Percentiles rank a stretch among this genome's conserved stretches.
phyloP scores from a whole-genome alignment of 2,329 filamentous ascomycete genomes.

The Cryphonectria carpinicola region DNA sequence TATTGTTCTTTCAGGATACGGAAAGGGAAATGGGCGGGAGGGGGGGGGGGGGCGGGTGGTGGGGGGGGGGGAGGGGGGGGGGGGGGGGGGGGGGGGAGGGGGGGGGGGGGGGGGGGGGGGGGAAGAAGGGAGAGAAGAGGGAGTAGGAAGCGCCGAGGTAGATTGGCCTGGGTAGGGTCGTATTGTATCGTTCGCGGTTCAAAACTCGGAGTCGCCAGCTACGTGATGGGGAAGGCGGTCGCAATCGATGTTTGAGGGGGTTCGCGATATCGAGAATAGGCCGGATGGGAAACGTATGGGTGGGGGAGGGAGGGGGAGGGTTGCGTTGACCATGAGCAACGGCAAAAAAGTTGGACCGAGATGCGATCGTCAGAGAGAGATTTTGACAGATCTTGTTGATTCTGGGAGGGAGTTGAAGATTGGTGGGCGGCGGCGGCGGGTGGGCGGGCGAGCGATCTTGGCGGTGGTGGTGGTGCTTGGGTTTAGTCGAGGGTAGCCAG shows the following conservation, averaged over 20 bases:
- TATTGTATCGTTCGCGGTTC: constrained; percentile 1
- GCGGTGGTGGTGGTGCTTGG: neutral
- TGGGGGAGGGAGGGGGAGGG: neutral
- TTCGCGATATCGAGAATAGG: neutral
- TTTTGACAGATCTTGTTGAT: constrained; percentile 1
- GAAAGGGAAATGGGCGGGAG: too few relatives aligned
- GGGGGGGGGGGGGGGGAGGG: too few relatives aligned
- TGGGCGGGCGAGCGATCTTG: neutral
- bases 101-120: neutral
- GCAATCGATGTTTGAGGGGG: constrained; percentile 5
- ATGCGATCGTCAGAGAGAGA: neutral
- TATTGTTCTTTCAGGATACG: too few relatives aligned
- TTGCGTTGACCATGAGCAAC: neutral
- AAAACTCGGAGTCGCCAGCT: neutral
- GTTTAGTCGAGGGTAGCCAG: neutral
- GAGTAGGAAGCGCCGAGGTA: neutral
- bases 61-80: too few relatives aligned
- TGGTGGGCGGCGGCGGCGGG: neutral
- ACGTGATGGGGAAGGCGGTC: constrained; percentile 2
- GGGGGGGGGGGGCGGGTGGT: too few relatives aligned
- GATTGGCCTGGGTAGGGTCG: neutral
- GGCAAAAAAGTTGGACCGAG: neutral
- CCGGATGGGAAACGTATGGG: neutral
- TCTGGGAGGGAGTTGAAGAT: neutral
- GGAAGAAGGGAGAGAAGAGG: too few relatives aligned